Evolutionary conservation across 176 grass and related monocot species (phyloP).

Genomic region (Phoenix dactylifera): DNA sequence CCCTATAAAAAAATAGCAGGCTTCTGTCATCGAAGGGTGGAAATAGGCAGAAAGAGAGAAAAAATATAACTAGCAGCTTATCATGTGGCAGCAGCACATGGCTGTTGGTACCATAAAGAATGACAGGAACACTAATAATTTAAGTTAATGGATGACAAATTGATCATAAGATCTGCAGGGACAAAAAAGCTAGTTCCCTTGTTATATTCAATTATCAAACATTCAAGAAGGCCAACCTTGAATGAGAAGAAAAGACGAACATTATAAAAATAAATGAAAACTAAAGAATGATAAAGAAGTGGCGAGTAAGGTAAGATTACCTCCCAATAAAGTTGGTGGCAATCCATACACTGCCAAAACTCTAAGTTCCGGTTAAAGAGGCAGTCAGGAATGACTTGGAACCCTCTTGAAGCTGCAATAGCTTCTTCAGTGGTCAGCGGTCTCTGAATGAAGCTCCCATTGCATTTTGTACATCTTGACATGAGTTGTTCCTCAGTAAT

Average conservation of each 20-base stretch:
- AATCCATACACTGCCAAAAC: constrained; percentile 92
- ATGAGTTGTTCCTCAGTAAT: constrained; percentile 80
- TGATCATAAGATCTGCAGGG: too few species aligned
- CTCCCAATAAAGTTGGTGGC: constrained; percentile 98
- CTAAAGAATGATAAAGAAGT: neutral
- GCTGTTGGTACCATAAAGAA: too few species aligned
- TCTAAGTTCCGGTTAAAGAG: constrained; percentile 83
- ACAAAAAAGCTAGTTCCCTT: too few species aligned
- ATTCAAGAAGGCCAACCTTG: too few species aligned
- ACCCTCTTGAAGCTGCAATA: constrained; percentile 80
- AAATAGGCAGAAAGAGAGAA: neutral
- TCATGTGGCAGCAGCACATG: neutral
- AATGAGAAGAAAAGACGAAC: too few species aligned
- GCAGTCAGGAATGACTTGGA: constrained; percentile 80
- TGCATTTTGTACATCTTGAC: constrained; percentile 98
- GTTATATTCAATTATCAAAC: too few species aligned
- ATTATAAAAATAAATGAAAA: constrained; percentile 11
- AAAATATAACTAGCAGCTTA: neutral
- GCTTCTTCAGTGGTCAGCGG: constrained; percentile 78
- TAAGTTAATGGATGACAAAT: too few species aligned
- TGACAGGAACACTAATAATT: too few species aligned
- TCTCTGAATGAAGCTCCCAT: constrained; percentile 95
- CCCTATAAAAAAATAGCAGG: constrained; percentile 30
- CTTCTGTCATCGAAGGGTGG: neutral
- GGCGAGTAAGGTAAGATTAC: constrained; percentile 23